Conservation (phyloP, 192 early-diverging fungal species). For the Lunasporangiospora selenospora region DNA sequence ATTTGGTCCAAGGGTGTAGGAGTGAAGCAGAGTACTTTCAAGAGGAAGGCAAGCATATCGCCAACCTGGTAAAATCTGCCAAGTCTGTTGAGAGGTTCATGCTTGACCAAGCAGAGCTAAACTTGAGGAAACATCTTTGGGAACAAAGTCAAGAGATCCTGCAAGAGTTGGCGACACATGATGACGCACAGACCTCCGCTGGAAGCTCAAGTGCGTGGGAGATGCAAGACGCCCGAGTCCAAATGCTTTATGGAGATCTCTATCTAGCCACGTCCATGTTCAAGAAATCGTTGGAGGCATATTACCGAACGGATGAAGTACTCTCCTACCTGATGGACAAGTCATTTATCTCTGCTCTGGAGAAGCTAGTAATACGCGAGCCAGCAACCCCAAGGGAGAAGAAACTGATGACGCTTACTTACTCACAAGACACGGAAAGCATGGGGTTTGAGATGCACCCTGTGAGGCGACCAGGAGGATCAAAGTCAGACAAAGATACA, state of each 20-base stretch:
- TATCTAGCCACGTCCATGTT: conserved; percentile 42
- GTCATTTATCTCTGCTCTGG: conserved; percentile 57
- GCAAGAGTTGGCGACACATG: conserved; percentile 37
- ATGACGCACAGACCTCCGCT: conserved; percentile 4
- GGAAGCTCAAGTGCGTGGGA: conserved; percentile 12
- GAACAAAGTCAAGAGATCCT: conserved; percentile 52
- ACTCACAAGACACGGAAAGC: background rate
- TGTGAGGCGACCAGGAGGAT: too few relatives aligned
- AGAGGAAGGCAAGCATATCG: conserved; percentile 61
- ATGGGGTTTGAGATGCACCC: background rate
- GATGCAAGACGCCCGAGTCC: conserved; percentile 37
- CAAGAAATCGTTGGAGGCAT: conserved; percentile 58
- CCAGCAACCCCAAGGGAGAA: conserved; percentile 60
- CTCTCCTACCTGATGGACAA: conserved; percentile 60
- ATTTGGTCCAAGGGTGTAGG: conserved; percentile 63
- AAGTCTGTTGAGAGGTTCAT: conserved; percentile 46
- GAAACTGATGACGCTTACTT: conserved; percentile 18
- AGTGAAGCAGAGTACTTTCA: conserved; percentile 70
- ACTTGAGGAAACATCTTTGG: conserved; percentile 54
- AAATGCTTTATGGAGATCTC: conserved; percentile 59
- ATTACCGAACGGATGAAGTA: conserved; percentile 52
- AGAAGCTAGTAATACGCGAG: conserved; percentile 52
- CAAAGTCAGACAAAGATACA: too few relatives aligned
- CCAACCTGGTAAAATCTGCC: conserved; percentile 47
- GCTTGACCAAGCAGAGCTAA: conserved; percentile 63